These are phyloP conservation scores for Delitschia confertaspora DNA, from an alignment of 495 filamentous ascomycete genomes.

Conservation along the genomic window DNA sequence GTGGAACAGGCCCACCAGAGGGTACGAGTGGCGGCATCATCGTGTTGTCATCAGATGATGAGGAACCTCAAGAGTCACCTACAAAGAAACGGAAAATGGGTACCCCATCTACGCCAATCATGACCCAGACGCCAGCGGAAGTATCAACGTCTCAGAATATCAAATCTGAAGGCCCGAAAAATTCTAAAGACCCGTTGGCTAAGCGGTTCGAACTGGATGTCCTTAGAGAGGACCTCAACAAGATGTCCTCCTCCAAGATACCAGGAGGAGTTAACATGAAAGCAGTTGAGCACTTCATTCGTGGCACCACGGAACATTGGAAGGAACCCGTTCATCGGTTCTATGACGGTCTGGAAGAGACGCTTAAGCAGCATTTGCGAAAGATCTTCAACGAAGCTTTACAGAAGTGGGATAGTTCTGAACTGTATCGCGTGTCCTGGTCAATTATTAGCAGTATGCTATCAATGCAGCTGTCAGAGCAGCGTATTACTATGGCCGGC, in stretches of 20 bases:
- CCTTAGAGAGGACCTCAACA: slow-evolving; percentile 31
- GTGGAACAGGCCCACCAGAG: neutral
- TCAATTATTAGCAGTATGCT: slow-evolving; percentile 5
- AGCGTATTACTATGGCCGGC: slow-evolving; percentile 1
- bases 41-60: neutral
- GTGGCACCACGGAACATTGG: slow-evolving; percentile 7
- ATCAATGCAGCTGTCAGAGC: slow-evolving; percentile 5
- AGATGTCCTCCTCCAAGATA: slow-evolving; percentile 28
- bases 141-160: neutral
- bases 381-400: slow-evolving; percentile 6
- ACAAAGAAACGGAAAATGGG: neutral
- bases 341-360: neutral
- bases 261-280: slow-evolving; percentile 33
- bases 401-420: slow-evolving; percentile 7
- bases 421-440: slow-evolving; percentile 16
- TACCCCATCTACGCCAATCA: neutral
- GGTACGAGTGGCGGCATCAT: neutral
- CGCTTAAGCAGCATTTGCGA: neutral
- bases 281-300: slow-evolving; percentile 10
- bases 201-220: slow-evolving; percentile 26
- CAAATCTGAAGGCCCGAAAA: neutral
- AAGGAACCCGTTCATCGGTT: neutral
- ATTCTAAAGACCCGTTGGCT: neutral
- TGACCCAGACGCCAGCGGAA: neutral
- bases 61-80: neutral